phyloP scores from a whole-genome alignment of 2,329 filamentous ascomycete species.

The Capronia coronata region DNA sequence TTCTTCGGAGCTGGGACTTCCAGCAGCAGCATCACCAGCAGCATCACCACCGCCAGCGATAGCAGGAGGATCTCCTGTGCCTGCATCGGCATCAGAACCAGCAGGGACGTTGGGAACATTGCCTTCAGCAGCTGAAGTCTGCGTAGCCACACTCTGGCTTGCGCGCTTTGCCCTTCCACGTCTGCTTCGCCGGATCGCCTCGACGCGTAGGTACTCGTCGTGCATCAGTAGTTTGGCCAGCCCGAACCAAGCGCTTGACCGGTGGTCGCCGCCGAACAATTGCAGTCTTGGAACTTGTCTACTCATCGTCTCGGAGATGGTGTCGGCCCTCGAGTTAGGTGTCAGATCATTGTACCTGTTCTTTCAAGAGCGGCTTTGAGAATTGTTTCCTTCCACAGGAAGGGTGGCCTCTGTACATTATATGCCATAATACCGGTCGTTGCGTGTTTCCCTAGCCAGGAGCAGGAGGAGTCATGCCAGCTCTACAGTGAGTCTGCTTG shows the following conservation, averaged over 20 bases:
- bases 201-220: slow-evolving; percentile 8
- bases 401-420: too few species aligned
- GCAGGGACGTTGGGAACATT: not conserved
- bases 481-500: not conserved
- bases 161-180: not conserved
- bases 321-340: not conserved
- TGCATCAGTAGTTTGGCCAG: slow-evolving; percentile 13
- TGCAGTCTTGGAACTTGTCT: slow-evolving; percentile 3
- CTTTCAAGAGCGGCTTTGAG: too few species aligned
- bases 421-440: not conserved
- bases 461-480: not conserved
- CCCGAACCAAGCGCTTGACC: slow-evolving; percentile 12
- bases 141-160: too few species aligned
- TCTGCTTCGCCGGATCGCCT: slow-evolving; percentile 10
- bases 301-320: not conserved
- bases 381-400: too few species aligned
- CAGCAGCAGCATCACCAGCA: not conserved
- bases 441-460: not conserved
- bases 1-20: not conserved
- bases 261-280: slow-evolving; percentile 6
- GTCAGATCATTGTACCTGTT: not conserved
- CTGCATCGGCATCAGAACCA: not conserved
- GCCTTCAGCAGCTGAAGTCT: too few species aligned
- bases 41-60: not conserved
- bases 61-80: not conserved